Conservation (phyloP, 2,329 filamentous ascomycete species). For the Ophiosphaerella korrae region DNA sequence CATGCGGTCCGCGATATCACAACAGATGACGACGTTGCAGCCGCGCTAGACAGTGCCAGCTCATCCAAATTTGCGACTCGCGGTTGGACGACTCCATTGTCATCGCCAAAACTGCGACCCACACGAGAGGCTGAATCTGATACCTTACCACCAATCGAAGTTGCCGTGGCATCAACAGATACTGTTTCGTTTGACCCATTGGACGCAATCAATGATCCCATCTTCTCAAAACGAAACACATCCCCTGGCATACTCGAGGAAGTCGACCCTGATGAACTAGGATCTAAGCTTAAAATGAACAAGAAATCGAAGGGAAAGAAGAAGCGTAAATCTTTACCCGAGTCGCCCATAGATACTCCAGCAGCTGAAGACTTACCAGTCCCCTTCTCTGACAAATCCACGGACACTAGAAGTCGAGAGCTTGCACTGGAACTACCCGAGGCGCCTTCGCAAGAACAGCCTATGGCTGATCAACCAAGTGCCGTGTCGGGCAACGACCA, state of each 20-base stretch:
- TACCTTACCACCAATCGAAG: conserved; percentile 42
- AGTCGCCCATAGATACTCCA: conserved; percentile 6
- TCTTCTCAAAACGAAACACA: conserved; percentile 42
- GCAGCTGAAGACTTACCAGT: neutral
- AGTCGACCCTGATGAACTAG: conserved; percentile 44
- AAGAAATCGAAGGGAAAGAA: conserved; percentile 55
- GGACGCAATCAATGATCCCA: conserved; percentile 43
- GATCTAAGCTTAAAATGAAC: conserved; percentile 47
- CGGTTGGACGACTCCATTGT: conserved; percentile 37
- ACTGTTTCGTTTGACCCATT: conserved; percentile 46
- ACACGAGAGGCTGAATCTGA: conserved; percentile 18
- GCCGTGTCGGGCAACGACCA: neutral
- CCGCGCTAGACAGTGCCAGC: conserved; percentile 34
- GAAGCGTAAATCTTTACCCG: conserved; percentile 24
- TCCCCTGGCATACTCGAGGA: conserved; percentile 43
- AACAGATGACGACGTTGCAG: conserved; percentile 41
- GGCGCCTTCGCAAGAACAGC: neutral
- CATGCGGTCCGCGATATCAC: conserved; percentile 31
- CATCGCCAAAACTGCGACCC: conserved; percentile 30
- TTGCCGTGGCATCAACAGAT: conserved; percentile 38
- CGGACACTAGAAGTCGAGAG: neutral
- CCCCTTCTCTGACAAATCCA: neutral
- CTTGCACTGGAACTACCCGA: neutral
- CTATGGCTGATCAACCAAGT: neutral
- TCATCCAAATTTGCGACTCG: conserved; percentile 38